Conservation (phyloP, 306 rosid genomes). For the Acacia acuminata region DNA sequence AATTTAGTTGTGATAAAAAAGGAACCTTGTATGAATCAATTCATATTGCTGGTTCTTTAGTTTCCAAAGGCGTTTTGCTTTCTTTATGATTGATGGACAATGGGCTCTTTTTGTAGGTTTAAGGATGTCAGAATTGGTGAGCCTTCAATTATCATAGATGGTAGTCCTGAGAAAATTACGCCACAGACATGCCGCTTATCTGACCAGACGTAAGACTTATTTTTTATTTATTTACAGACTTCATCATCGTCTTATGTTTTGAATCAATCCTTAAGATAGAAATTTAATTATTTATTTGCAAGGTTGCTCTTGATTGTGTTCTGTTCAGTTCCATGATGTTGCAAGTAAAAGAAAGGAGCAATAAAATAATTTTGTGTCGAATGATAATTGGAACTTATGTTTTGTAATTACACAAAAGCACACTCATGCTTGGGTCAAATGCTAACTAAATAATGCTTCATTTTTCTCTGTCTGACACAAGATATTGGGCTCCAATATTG, state of each 20-base stretch:
- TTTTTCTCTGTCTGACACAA: slow-evolving; percentile 32
- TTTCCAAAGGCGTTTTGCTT: slow-evolving; percentile 21
- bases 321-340: slow-evolving; percentile 15
- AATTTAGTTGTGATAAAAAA: not conserved
- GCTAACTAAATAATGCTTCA: slow-evolving; percentile 6
- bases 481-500: slow-evolving; percentile 79
- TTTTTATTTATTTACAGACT: not conserved
- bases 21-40: not conserved
- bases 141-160: slow-evolving; percentile 57
- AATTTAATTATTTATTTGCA: slow-evolving; percentile 6
- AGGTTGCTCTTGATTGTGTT: slow-evolving; percentile 15
- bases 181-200: slow-evolving; percentile 86
- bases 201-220: slow-evolving; percentile 67
- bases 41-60: slow-evolving; percentile 17
- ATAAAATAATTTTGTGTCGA: not conserved
- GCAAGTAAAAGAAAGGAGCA: not conserved
- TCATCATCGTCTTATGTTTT: not conserved
- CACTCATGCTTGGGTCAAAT: slow-evolving; percentile 10
- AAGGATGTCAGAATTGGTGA: slow-evolving; percentile 59
- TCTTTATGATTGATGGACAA: slow-evolving; percentile 21
- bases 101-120: slow-evolving; percentile 56
- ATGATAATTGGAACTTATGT: slow-evolving; percentile 9
- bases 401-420: not conserved
- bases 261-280: slow-evolving; percentile 4
- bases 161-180: slow-evolving; percentile 42